A percentile compares a stretch with the other conserved stretches of the same genome.
phyloP scores from a whole-genome alignment of 495 filamentous ascomycete genomes.

The Chaetomium fimeti region DNA sequence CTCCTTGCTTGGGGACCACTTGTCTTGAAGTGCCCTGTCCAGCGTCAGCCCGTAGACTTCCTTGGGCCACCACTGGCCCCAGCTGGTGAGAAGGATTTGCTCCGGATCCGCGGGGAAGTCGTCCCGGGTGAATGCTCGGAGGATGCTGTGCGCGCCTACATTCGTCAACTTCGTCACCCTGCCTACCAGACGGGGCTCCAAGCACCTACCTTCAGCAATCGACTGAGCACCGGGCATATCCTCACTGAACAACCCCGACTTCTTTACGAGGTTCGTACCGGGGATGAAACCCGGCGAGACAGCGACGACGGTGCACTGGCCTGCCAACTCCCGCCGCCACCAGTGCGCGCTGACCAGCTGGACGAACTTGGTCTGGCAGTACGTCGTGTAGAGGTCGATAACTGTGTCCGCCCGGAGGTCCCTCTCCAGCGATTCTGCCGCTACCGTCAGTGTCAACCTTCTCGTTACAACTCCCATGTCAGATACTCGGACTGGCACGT shows the following conservation, averaged over 20 bases:
- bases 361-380: conserved; percentile 44
- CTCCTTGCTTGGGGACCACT: conserved; percentile 46
- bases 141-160: conserved; percentile 42
- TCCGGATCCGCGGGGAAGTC: conserved; percentile 48
- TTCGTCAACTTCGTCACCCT: background rate
- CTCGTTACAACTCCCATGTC: background rate
- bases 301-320: conserved; percentile 41
- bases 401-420: conserved; percentile 37
- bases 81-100: conserved; percentile 48
- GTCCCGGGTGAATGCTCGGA: conserved; percentile 42
- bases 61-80: conserved; percentile 51
- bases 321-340: conserved; percentile 49
- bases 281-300: conserved; percentile 49
- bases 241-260: conserved; percentile 15
- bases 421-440: conserved; percentile 29
- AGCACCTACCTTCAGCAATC: conserved; percentile 39
- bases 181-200: background rate
- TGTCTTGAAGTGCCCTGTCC: conserved; percentile 45
- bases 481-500: background rate
- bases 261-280: conserved; percentile 35
- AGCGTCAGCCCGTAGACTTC: conserved; percentile 39
- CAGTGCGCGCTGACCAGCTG: conserved; percentile 48
- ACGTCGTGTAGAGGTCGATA: conserved; percentile 25
- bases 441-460: background rate
- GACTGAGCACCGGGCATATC: conserved; percentile 42